Conservation (phyloP, 23 red algal genomes). For the Cyanidiococcus yangmingshanensis region DNA sequence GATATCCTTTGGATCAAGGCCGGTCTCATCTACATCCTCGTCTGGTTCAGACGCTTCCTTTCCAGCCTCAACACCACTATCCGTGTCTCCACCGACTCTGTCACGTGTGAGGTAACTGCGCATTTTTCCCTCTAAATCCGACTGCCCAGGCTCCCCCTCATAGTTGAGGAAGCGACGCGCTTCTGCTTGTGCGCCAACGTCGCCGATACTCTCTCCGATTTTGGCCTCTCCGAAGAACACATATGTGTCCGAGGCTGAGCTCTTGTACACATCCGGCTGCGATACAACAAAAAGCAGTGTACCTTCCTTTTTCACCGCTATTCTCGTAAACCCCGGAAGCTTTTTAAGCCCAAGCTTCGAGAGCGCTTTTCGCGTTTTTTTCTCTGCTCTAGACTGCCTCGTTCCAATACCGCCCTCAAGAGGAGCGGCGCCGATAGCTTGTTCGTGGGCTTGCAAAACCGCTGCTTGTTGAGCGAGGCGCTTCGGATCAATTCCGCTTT, state of each 20-base stretch:
- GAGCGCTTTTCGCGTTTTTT: constrained; percentile 91
- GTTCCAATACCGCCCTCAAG: neutral
- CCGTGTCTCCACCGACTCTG: neutral
- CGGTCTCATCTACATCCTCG: constrained; percentile 59
- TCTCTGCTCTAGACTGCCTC: constrained; percentile 69
- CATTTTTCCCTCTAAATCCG: constrained; percentile 24
- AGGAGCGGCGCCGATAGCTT: neutral
- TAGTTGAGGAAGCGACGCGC: constrained; percentile 49
- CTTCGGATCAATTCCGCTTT: neutral
- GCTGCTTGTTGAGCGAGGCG: neutral
- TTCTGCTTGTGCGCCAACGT: constrained; percentile 51
- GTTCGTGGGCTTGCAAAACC: neutral
- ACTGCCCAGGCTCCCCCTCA: neutral
- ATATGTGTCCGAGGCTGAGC: constrained; percentile 87
- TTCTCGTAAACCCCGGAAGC: constrained; percentile 61
- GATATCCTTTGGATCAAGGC: constrained; percentile 84
- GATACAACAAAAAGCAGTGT: constrained; percentile 87
- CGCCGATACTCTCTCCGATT: constrained; percentile 67
- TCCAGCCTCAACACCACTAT: neutral
- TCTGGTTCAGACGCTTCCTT: constrained; percentile 31
- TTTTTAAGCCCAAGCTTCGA: constrained; percentile 87
- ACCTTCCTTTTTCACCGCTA: constrained; percentile 89
- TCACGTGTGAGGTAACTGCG: neutral
- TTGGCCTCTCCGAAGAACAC: constrained; percentile 99
- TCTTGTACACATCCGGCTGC: constrained; percentile 91